These are phyloP conservation scores for Niveomyces coronatus DNA, from an alignment of 2,329 filamentous ascomycete species.

Conservation along the genomic window DNA sequence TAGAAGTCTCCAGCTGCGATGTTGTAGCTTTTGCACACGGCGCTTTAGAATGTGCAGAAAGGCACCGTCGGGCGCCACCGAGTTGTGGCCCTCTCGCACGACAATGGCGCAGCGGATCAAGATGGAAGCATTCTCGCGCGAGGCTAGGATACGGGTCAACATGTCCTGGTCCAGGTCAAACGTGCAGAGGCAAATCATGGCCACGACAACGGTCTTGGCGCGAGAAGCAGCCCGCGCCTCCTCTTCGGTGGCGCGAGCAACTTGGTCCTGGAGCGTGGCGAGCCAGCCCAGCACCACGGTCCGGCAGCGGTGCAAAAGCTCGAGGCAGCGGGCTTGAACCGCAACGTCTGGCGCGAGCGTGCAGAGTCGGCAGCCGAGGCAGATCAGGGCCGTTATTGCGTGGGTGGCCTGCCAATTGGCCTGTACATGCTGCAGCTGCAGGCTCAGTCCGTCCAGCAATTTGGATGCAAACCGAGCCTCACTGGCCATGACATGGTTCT, in stretches of 20 bases:
- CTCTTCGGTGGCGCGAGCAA: not conserved
- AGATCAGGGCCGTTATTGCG: not conserved
- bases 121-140: not conserved
- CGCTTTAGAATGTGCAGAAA: not conserved
- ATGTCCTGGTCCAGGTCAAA: not conserved
- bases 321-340: not conserved
- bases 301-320: not conserved
- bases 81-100: not conserved
- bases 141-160: not conserved
- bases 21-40: not conserved
- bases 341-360: not conserved
- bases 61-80: not conserved
- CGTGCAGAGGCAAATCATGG: not conserved
- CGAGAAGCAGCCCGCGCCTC: not conserved
- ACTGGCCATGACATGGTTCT: not conserved
- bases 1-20: not conserved
- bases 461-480: not conserved
- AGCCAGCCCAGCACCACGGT: not conserved
- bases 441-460: not conserved
- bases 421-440: not conserved
- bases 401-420: not conserved
- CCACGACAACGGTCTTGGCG: not conserved
- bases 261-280: not conserved
- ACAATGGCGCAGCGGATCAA: not conserved
- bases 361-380: not conserved